Evolutionary conservation across 371 early-diverging fungal species (phyloP), one percentile per base, ranked within the genome.

Genomic region (Umbelopsis sp.): DNA sequence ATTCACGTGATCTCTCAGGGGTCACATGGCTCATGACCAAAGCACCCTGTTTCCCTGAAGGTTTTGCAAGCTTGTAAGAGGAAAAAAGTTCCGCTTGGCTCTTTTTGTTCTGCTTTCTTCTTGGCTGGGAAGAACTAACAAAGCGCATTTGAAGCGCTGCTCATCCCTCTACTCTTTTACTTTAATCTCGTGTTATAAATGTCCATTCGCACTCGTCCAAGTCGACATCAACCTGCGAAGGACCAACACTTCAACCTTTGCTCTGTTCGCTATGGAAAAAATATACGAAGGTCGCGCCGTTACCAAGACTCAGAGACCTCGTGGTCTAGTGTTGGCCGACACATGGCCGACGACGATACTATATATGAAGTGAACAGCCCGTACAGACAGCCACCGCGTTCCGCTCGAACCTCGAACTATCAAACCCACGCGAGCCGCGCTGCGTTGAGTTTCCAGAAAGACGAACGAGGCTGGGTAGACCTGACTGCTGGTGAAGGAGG

Each of bases 381-480:
- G 12, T 57, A 18, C 7, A 57, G 57, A 57, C 22, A 12, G 20
- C 18, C 57, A 35, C 8, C 35, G 35, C 35, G 18, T 24, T 57
- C 57, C 29, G 35, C 5, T 57, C 48, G 37, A 25, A 35, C 11
- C 18, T 29, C 57, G 8, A 7, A 18, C 10, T 9, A 29, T n/a
- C 32, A 57, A 7, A 57, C 57, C 35, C 12, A 29, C 57, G 35
- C 57, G 29, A 57, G 35, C 29, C 57, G 57, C 35, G 57, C 57
- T 35, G 57, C 29, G 5, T 16, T 57, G 57, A 57, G 32, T 57
- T 57, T 35, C 9, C 29, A 41, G 41, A 7, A 51, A 51, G 22
- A 51, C 22, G 22, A 57, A 57, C 57, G 57, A 57, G 57, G 57
- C 7, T 57, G 57, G 57, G 57, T 57, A 29, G 57, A 57, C 4